These are phyloP conservation scores for Dactylis glomerata DNA, from an alignment of 176 grass and related monocot genomes.

Conservation along the genomic window DNA sequence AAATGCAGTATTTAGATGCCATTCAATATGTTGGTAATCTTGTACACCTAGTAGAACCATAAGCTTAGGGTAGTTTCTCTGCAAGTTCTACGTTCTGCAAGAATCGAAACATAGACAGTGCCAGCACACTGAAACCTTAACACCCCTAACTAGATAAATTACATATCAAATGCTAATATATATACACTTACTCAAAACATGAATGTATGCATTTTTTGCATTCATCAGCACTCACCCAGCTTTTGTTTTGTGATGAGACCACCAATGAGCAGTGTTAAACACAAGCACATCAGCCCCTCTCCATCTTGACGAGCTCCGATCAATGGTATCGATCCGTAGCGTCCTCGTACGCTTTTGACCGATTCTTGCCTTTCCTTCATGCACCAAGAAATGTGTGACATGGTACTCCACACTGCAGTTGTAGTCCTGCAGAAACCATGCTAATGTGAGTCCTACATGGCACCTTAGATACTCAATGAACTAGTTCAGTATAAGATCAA, in stretches of 20 bases:
- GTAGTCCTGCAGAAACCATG: conserved; percentile 63
- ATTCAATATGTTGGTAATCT: not conserved
- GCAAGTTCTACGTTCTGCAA: not conserved
- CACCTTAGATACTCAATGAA: conserved; percentile 8
- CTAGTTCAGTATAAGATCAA: not conserved
- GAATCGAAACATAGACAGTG: not conserved
- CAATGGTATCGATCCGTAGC: conserved; percentile 68
- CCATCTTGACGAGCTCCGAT: conserved; percentile 75
- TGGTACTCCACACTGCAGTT: conserved; percentile 85
- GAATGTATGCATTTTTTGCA: not conserved
- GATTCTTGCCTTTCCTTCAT: conserved; percentile 74
- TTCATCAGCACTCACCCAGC: conserved; percentile 52
- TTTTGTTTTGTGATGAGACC: conserved; percentile 98
- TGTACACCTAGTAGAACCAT: not conserved
- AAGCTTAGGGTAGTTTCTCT: not conserved
- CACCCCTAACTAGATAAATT: not conserved
- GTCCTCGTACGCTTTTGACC: conserved; percentile 57
- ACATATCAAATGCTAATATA: not conserved
- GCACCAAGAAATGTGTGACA: conserved; percentile 93
- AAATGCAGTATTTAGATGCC: conserved; percentile 17
- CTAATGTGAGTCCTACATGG: not conserved
- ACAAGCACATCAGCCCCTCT: conserved; percentile 75
- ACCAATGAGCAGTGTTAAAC: conserved; percentile 97
- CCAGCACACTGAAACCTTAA: not conserved
- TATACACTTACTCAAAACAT: not conserved